Percentiles rank a stretch among this genome's conserved stretches.
phyloP scores from a whole-genome alignment of 2,329 filamentous ascomycete genomes.

The Ambrosiella beaveri region DNA sequence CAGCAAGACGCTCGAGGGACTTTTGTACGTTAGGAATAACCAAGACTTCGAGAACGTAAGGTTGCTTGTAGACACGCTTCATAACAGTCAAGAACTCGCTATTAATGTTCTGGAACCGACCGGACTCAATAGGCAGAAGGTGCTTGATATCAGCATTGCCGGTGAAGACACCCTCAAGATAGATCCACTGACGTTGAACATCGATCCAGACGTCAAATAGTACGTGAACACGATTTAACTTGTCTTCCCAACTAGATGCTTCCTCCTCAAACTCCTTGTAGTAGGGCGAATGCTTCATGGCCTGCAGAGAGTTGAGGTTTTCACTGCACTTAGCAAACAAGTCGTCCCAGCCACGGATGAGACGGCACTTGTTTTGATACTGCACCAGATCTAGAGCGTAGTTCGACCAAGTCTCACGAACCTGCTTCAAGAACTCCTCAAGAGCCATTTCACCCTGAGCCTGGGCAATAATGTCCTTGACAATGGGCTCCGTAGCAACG shows the following conservation, averaged over 20 bases:
- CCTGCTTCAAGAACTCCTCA: constrained; percentile 91
- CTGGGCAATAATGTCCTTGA: constrained; percentile 85
- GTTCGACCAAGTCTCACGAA: constrained; percentile 91
- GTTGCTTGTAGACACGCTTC: constrained; percentile 97
- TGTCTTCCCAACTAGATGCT: constrained; percentile 91
- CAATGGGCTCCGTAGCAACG: constrained; percentile 66
- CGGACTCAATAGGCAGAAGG: constrained; percentile 86
- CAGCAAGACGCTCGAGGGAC: constrained; percentile 85
- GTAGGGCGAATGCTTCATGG: constrained; percentile 97
- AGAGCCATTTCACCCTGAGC: constrained; percentile 96
- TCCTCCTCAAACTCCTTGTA: constrained; percentile 99
- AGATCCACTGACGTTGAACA: constrained; percentile 99
- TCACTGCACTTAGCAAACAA: constrained; percentile 97
- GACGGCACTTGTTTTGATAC: constrained; percentile 94
- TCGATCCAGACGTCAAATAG: constrained; percentile 99
- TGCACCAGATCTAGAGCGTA: constrained; percentile 88
- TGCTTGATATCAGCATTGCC: constrained; percentile 99
- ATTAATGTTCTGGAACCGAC: constrained; percentile 97
- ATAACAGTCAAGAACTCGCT: constrained; percentile 97
- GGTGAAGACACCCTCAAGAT: constrained; percentile 95
- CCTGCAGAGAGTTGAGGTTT: constrained; percentile 90
- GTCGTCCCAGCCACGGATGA: constrained; percentile 96
- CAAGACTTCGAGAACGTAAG: constrained; percentile 87
- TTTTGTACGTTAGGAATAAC: constrained; percentile 93
- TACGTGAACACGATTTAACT: constrained; percentile 89